Evolutionary conservation across 345 rosid genomes (phyloP).

Genomic region (Citrus cavaleriei): DNA sequence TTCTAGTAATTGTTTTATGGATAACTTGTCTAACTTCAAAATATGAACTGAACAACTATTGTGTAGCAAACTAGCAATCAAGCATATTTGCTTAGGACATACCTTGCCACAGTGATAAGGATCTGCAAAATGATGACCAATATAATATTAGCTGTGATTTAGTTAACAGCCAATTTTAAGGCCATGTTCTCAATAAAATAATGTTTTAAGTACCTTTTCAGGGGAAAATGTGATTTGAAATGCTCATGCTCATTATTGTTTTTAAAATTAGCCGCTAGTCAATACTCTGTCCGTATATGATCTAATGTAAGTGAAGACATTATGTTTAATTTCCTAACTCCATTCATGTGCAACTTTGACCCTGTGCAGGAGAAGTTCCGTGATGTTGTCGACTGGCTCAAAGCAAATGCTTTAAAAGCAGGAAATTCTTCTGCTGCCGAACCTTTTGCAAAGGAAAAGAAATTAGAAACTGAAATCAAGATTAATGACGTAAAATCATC

Average conservation of each 20-base stretch:
- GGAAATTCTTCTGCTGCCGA: conserved; percentile 39
- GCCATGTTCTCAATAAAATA: not conserved
- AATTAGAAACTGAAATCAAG: conserved; percentile 37
- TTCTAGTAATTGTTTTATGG: not conserved
- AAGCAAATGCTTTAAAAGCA: conserved; percentile 54
- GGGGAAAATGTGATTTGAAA: not conserved
- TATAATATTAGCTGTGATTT: not conserved
- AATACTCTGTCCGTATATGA: not conserved
- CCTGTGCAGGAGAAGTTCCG: conserved; percentile 66
- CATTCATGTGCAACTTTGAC: not conserved
- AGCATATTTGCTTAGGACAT: not conserved
- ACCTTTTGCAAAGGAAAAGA: conserved; percentile 39
- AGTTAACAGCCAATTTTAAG: not conserved
- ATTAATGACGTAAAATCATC: conserved; percentile 31
- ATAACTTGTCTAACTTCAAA: no score
- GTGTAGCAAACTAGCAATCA: not conserved
- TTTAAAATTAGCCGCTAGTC: not conserved
- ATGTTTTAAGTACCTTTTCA: not conserved
- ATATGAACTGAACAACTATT: no score
- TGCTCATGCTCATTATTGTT: not conserved
- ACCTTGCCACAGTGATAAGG: not conserved
- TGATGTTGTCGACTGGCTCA: conserved; percentile 87
- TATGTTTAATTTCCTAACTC: conserved; percentile 6
- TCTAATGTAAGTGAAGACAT: not conserved
- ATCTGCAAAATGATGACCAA: not conserved